Evolutionary conservation across 2,329 filamentous ascomycete species (phyloP), one percentile per base, ranked within the genome.

Genomic region (Beauveria australis): DNA sequence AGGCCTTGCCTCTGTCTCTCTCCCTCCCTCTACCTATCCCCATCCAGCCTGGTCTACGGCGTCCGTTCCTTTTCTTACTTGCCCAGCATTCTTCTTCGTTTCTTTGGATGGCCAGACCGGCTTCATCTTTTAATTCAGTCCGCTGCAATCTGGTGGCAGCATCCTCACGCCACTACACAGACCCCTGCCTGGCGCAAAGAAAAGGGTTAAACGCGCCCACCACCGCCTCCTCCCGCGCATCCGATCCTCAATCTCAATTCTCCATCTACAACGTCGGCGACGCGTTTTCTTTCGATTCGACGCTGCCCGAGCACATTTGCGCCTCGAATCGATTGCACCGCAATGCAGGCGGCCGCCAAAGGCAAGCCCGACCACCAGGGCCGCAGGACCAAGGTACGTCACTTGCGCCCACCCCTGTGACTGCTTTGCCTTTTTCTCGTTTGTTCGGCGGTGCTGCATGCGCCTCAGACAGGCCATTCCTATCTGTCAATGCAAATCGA

Each of bases 321-420:
- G 2, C 14, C 54, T 1, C 12, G 44, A 48, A 47, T 47, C 30
- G 43, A 40, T 5, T n/a, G 12, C 9, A 19, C 22, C 52, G 33
- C 46, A 24, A 61, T 56, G 59, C 59, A 59, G 58, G 58, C 51
- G 72, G 69, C 78, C 70, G 75, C 75, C 73, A 83, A 79, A 75
- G 79, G 76, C 68, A 83, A 81, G 73, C 77, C 79, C 71, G 83
- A 85, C 71, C 74, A 76, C 71, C 80, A 80, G 71, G 81, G 79
- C 74, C 81, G 83, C 70, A 85, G 84, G 78, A 81, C 81, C 69
- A 86, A 86, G 81, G 83, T 77, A 65, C 57, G 72, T 69, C 54
- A 53, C 60, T 16, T 44, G 48, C 44, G 14, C 10, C 7, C 22
- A 53, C 28, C 49, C 40, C 30, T 49, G 53, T 46, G 30, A 14